Conservation (phyloP, 2,329 filamentous ascomycete species). For the Curvularia hawaiiensis region DNA sequence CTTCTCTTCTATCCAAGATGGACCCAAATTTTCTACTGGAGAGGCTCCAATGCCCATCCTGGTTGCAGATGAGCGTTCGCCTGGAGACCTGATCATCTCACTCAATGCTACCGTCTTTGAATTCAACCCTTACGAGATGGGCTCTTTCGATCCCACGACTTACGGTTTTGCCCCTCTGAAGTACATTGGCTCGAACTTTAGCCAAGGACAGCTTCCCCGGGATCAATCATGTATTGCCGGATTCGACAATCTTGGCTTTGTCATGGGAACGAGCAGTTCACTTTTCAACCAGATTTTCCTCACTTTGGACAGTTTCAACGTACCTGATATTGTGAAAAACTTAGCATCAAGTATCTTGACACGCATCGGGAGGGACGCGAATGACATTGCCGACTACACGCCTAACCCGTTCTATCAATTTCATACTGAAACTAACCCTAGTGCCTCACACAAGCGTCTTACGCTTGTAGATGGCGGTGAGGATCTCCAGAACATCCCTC, state of each 20-base stretch:
- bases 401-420: conserved; percentile 79
- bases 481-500: conserved; percentile 78
- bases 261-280: conserved; percentile 85
- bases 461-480: conserved; percentile 80
- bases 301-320: conserved; percentile 60
- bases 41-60: conserved; percentile 75
- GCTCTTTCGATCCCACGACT: conserved; percentile 74
- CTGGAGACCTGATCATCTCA: conserved; percentile 65
- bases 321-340: conserved; percentile 57
- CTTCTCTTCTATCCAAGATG: conserved; percentile 76
- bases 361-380: conserved; percentile 61
- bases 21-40: conserved; percentile 65
- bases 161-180: conserved; percentile 73
- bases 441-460: conserved; percentile 59
- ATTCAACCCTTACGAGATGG: conserved; percentile 81
- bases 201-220: conserved; percentile 61
- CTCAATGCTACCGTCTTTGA: conserved; percentile 78
- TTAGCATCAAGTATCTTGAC: conserved; percentile 60
- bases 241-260: conserved; percentile 80
- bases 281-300: conserved; percentile 83
- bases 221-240: conserved; percentile 71
- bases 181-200: conserved; percentile 76
- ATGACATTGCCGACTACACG: conserved; percentile 75
- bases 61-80: conserved; percentile 69
- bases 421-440: conserved; percentile 63